Evolutionary conservation across 2,329 filamentous ascomycete species (phyloP), one percentile per base, ranked within the genome.

Genomic region (Fusarium sp.): DNA sequence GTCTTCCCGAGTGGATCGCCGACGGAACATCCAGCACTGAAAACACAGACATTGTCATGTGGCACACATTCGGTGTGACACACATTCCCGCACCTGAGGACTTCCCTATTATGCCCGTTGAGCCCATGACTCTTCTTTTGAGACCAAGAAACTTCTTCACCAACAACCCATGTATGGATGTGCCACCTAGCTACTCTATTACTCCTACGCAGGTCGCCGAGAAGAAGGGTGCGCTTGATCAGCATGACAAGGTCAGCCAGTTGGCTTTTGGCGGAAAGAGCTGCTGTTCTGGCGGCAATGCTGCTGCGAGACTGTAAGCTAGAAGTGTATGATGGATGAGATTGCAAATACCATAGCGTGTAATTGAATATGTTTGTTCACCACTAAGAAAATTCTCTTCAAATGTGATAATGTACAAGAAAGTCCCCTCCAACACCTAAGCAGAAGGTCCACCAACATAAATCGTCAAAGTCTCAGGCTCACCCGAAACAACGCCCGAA

Each of bases 41-140:
- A 58, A 91, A 97, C 83, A 92, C 90, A 1, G 93, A 98, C 77
- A 82, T 97, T 30, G 94, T 98, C 2, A 86, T 97, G 18, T 98
- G 94, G 94, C 94, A 97, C 81, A 97, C 93, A 0, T 98, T 97
- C 75, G 94, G 94, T 37, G 85, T 97, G 37, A 95, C 91, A 1
- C 94, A 97, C 78, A 95, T 97, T 83, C 94, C 94, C 0, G 84
- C 92, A 0, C 93, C 94, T 0, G 94, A 98, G 77, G 94, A 97
- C 79, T 97, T 93, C 83, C 94, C 94, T 30, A 85, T 97, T 73
- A 97, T 97, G 94, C 93, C 93, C 0, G 91, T 88, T 1, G 92
- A 94, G 83, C 92, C 93, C 1, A 94, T 97, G 86, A 93, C 89
- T 2, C 82, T 97, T 72, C 84, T 97, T 37, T 83, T 97, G 42